Conservation (phyloP, 116 monocot genomes). For the Dioscorea cayenensis region DNA sequence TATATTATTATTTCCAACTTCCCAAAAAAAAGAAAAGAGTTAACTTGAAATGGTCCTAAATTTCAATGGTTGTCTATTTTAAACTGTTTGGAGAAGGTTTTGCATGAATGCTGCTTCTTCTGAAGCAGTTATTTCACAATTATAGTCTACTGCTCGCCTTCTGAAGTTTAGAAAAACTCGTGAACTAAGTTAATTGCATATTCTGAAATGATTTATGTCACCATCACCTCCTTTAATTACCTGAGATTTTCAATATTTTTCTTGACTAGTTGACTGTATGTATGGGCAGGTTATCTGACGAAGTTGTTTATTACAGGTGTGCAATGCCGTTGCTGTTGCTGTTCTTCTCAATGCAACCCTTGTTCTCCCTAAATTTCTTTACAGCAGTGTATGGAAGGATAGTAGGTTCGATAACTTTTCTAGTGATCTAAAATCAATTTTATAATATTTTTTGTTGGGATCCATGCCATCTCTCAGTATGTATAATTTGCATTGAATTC, state of each 20-base stretch:
- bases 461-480: background rate
- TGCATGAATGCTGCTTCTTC: no score
- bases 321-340: slow-evolving; percentile 82
- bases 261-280: background rate
- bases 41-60: no score
- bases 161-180: no score
- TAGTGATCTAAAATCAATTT: background rate
- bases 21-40: no score
- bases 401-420: slow-evolving; percentile 31
- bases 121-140: no score
- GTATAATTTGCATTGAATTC: background rate
- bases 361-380: slow-evolving; percentile 81
- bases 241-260: background rate
- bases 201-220: no score
- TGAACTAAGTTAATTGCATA: no score
- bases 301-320: slow-evolving; percentile 41
- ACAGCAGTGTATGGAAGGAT: slow-evolving; percentile 92
- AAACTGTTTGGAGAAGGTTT: no score
- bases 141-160: no score
- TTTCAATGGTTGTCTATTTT: no score
- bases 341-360: slow-evolving; percentile 77
- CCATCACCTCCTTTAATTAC: background rate
- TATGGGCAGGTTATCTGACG: background rate
- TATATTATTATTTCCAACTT: no score
- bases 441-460: background rate